phyloP scores from a whole-genome alignment of 768 basidiomycete genomes.

The Scleroderma bovista region DNA sequence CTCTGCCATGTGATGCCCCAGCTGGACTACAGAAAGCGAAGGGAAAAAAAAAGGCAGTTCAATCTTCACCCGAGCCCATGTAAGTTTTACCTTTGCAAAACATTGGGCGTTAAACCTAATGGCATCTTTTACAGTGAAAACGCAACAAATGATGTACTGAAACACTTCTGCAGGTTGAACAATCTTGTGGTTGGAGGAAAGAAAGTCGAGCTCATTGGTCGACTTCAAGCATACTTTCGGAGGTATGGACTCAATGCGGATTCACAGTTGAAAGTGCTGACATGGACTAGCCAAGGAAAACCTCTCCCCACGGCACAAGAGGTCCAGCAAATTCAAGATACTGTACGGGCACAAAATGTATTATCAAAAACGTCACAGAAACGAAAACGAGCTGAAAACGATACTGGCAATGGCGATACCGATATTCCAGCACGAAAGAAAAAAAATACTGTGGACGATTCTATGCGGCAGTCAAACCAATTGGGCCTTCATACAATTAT shows the following conservation, averaged over 20 bases:
- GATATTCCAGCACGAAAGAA: neutral
- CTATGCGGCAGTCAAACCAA: neutral
- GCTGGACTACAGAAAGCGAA: neutral
- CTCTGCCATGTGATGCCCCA: neutral
- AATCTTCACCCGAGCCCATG: neutral
- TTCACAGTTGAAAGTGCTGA: neutral
- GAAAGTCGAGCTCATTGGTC: neutral
- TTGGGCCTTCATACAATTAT: neutral
- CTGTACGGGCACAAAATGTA: neutral
- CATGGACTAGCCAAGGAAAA: neutral
- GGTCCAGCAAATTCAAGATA: neutral
- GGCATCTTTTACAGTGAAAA: neutral
- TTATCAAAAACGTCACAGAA: neutral
- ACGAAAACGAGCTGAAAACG: neutral
- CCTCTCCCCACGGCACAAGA: neutral
- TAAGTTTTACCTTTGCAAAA: neutral
- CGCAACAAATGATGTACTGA: neutral
- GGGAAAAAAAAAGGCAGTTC: neutral
- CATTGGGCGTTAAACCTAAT: neutral
- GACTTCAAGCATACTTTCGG: neutral
- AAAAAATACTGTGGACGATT: neutral
- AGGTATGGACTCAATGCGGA: neutral
- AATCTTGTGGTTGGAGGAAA: neutral
- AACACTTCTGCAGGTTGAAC: neutral
- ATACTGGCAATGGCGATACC: neutral